Percentiles rank a stretch among this genome's conserved stretches.
phyloP scores from a whole-genome alignment of 2,329 filamentous ascomycete genomes.

The Xylariaceae sp. region DNA sequence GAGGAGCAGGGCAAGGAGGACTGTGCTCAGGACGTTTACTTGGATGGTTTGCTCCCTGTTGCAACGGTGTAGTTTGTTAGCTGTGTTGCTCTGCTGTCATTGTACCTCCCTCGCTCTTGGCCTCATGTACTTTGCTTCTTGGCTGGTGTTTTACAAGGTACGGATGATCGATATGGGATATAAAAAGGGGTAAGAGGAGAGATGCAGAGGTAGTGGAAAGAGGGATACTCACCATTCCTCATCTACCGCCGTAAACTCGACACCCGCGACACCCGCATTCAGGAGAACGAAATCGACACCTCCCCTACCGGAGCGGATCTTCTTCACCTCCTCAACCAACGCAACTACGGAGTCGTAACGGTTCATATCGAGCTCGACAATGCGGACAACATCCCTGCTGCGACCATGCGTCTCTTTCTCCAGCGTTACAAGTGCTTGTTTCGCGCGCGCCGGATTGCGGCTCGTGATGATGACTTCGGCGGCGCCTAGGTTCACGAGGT shows the following conservation, averaged over 20 bases:
- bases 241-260: conserved; percentile 30
- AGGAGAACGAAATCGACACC: conserved; percentile 38
- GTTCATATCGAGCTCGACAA: conserved; percentile 38
- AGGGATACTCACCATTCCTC: conserved; percentile 38
- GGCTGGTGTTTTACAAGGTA: neutral
- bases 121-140: neutral
- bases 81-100: neutral
- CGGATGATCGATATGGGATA: neutral
- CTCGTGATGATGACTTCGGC: conserved; percentile 49
- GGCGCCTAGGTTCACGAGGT: conserved; percentile 50
- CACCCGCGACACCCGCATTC: conserved; percentile 37
- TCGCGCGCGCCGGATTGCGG: conserved; percentile 46
- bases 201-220: neutral
- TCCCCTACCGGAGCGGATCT: conserved; percentile 28
- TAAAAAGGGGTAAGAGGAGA: too few relatives aligned
- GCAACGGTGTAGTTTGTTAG: conserved; percentile 26
- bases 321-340: conserved; percentile 34
- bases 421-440: conserved; percentile 47
- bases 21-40: conserved; percentile 64
- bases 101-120: neutral
- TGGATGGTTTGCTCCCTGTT: conserved; percentile 58
- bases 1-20: conserved; percentile 59
- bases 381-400: conserved; percentile 30
- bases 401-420: conserved; percentile 35
- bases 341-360: conserved; percentile 35